Evolutionary conservation across 2,329 filamentous ascomycete genomes (phyloP).

Genomic region (Colletotrichum gigasporum): DNA sequence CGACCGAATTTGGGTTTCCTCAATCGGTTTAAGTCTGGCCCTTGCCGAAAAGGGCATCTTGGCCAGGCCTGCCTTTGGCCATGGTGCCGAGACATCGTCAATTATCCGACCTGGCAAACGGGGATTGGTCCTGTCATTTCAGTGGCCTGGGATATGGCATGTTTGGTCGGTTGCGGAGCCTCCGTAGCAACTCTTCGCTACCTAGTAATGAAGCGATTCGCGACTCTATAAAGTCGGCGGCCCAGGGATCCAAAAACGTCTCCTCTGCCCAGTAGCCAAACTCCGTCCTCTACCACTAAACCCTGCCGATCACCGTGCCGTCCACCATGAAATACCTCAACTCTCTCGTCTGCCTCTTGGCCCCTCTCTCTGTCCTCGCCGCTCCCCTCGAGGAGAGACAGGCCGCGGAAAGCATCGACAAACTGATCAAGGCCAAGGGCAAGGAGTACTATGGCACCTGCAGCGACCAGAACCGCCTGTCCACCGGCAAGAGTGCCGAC

Average conservation of each 20-base stretch:
- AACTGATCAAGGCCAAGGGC: slow-evolving; percentile 67
- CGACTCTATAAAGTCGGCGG: background rate
- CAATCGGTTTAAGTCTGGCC: background rate
- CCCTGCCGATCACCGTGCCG: background rate
- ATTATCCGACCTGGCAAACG: background rate
- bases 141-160: background rate
- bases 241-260: background rate
- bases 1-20: background rate
- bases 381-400: slow-evolving; percentile 47
- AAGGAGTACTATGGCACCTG: slow-evolving; percentile 73
- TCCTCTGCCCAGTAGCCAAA: background rate
- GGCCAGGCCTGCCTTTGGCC: background rate
- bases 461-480: slow-evolving; percentile 63
- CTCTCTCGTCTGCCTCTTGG: slow-evolving; percentile 44
- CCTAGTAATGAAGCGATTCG: background rate
- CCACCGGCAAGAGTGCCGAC: slow-evolving; percentile 57
- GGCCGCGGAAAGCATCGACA: slow-evolving; percentile 59
- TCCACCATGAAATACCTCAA: slow-evolving; percentile 35
- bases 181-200: background rate
- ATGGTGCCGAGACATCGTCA: background rate
- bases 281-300: background rate
- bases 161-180: background rate
- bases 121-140: background rate
- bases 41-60: background rate
- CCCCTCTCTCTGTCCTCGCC: slow-evolving; percentile 48